Evolutionary conservation across 176 grass and related monocot genomes (phyloP).

Genomic region (Bolboschoenus planiculmis): DNA sequence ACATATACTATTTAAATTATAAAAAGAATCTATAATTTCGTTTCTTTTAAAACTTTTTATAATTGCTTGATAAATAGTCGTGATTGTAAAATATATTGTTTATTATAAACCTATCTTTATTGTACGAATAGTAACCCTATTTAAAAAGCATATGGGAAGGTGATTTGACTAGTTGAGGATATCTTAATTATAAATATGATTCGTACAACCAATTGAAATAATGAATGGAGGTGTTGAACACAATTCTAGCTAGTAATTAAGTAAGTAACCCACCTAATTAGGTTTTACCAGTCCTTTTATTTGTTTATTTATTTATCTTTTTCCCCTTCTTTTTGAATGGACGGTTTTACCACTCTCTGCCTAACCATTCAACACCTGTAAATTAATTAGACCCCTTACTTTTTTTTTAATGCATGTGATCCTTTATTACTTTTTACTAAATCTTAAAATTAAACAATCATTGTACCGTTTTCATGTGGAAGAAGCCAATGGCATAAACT

Average conservation of each 20-base stretch:
- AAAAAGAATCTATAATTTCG: background rate
- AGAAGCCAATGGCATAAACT: background rate
- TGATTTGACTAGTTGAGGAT: background rate
- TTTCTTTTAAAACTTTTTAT: background rate
- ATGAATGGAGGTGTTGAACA: too few relatives aligned
- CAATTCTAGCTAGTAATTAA: background rate
- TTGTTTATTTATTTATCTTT: background rate
- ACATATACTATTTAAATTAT: background rate
- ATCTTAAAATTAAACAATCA: background rate
- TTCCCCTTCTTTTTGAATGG: background rate
- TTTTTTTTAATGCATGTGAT: background rate
- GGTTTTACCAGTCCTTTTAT: background rate
- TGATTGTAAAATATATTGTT: background rate
- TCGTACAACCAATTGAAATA: background rate
- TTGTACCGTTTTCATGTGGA: background rate
- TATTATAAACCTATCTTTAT: background rate
- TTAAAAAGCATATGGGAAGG: background rate
- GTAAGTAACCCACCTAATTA: background rate
- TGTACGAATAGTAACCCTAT: background rate
- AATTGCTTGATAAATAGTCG: background rate
- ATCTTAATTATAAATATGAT: background rate
- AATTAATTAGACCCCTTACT: background rate
- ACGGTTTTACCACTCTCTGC: background rate
- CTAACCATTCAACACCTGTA: constrained; percentile 3
- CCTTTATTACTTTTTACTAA: background rate